Percentiles rank a stretch among this genome's conserved stretches.
Evolutionary conservation across 495 filamentous ascomycete genomes (phyloP).

Genomic region (Aspergillus incahuasiensis): DNA sequence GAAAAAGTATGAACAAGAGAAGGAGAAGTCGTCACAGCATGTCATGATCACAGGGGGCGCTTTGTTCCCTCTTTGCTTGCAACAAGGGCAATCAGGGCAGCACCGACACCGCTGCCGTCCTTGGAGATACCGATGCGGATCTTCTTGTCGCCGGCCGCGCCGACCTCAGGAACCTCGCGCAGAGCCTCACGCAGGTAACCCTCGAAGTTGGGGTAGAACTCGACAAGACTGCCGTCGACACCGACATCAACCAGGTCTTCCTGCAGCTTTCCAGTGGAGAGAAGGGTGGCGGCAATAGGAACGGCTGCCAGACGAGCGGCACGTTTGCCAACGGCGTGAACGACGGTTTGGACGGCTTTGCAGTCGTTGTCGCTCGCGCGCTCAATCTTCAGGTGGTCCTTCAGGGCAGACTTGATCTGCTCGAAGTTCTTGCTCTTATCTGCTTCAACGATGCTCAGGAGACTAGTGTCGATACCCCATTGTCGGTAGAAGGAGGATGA

Average conservation of each 20-base stretch:
- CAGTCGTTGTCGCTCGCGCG: conserved; percentile 72
- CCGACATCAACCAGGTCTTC: conserved; percentile 77
- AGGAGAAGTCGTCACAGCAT: conserved; percentile 4
- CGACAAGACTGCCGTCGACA: conserved; percentile 85
- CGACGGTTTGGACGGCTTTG: conserved; percentile 72
- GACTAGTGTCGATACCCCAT: conserved; percentile 86
- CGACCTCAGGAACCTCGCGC: conserved; percentile 64
- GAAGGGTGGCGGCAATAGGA: conserved; percentile 74
- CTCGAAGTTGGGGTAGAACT: conserved; percentile 88
- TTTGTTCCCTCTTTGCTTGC: conserved; percentile 35
- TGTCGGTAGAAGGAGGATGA: conserved; percentile 65
- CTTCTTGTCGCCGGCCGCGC: conserved; percentile 65
- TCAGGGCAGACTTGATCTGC: conserved; percentile 68
- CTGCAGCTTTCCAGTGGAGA: conserved; percentile 65
- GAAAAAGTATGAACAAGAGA: not conserved
- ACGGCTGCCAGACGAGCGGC: conserved; percentile 86
- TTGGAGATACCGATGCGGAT: conserved; percentile 90
- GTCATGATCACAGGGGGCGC: conserved; percentile 4
- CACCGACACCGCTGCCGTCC: conserved; percentile 89
- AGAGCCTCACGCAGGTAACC: conserved; percentile 73
- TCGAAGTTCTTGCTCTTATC: conserved; percentile 62
- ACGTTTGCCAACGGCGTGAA: conserved; percentile 79
- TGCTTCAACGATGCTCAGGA: conserved; percentile 75
- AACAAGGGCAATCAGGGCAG: conserved; percentile 83
- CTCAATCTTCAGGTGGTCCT: conserved; percentile 66